Evolutionary conservation across 2,329 filamentous ascomycete genomes (phyloP).

Genomic region (Colletotrichum sansevieriae): DNA sequence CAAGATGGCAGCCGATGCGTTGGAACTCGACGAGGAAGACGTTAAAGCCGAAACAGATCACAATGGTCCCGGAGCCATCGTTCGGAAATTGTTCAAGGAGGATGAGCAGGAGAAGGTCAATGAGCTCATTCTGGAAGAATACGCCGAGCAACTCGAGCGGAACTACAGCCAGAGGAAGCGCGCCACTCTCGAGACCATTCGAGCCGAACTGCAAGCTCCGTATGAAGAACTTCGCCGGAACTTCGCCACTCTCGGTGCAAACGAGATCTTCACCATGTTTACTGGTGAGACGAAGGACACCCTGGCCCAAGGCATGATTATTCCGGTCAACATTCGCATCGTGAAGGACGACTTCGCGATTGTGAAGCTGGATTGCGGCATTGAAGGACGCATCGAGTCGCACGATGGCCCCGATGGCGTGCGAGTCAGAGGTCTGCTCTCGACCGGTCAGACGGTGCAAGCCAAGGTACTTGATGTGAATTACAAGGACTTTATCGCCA

Average conservation of each 20-base stretch:
- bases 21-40: constrained; percentile 97
- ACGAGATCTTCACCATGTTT: constrained; percentile 95
- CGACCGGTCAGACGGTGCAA: constrained; percentile 85
- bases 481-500: constrained; percentile 85
- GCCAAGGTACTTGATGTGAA: constrained; percentile 91
- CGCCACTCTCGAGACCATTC: constrained; percentile 94
- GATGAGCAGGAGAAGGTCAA: constrained; percentile 96
- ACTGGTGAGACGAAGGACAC: constrained; percentile 92
- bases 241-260: constrained; percentile 76
- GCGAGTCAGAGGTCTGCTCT: constrained; percentile 80
- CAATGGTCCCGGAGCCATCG: constrained; percentile 88
- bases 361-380: constrained; percentile 91
- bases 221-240: constrained; percentile 93
- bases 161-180: constrained; percentile 96
- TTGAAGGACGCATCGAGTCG: constrained; percentile 88
- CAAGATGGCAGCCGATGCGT: constrained; percentile 97
- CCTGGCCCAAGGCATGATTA: constrained; percentile 89
- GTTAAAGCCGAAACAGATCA: constrained; percentile 95
- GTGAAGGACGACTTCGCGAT: constrained; percentile 95
- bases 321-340: constrained; percentile 88
- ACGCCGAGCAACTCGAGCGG: constrained; percentile 92
- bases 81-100: constrained; percentile 94
- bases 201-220: constrained; percentile 89
- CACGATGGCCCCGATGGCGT: constrained; percentile 83
- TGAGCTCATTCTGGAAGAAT: constrained; percentile 95